A percentile compares a stretch with the other conserved stretches of the same genome.
These are phyloP conservation scores for Ustilago curta DNA, from an alignment of 1,284 basidiomycete genomes.

Conservation along the genomic window DNA sequence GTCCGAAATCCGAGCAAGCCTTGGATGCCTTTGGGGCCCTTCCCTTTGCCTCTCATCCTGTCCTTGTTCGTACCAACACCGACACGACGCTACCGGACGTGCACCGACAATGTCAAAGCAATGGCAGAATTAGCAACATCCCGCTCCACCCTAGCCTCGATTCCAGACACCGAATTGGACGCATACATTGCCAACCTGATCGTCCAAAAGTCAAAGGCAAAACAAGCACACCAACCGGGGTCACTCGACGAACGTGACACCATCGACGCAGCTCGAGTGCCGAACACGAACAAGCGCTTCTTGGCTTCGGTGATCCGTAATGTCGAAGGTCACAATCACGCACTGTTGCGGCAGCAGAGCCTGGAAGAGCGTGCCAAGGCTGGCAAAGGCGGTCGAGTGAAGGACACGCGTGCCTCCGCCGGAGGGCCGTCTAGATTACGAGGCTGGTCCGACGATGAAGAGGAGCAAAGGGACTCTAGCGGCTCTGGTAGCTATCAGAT, in stretches of 20 bases:
- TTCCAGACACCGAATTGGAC: slow-evolving; percentile 40
- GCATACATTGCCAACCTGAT: slow-evolving; percentile 48
- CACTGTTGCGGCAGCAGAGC: slow-evolving; percentile 34
- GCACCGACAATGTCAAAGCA: no score
- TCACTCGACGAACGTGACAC: slow-evolving; percentile 5
- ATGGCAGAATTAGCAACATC: not conserved
- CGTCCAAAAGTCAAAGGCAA: slow-evolving; percentile 23
- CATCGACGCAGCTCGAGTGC: not conserved
- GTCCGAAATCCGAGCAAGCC: slow-evolving; percentile 10
- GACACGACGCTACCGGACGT: not conserved
- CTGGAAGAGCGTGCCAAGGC: slow-evolving; percentile 5
- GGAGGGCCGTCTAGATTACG: not conserved
- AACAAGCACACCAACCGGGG: not conserved
- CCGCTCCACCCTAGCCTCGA: slow-evolving; percentile 3
- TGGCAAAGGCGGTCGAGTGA: not conserved
- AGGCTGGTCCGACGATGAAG: slow-evolving; percentile 27
- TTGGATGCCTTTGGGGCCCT: not conserved
- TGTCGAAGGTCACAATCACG: slow-evolving; percentile 59
- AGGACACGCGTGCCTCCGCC: not conserved
- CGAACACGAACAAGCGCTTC: slow-evolving; percentile 58
- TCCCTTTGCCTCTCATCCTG: not conserved
- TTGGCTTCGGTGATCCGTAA: slow-evolving; percentile 49
- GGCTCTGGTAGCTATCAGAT: no score
- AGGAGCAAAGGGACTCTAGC: not conserved
- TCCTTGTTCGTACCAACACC: not conserved